Evolutionary conservation across 2,329 filamentous ascomycete species (phyloP).

Genomic region (Venturia oleaginea): DNA sequence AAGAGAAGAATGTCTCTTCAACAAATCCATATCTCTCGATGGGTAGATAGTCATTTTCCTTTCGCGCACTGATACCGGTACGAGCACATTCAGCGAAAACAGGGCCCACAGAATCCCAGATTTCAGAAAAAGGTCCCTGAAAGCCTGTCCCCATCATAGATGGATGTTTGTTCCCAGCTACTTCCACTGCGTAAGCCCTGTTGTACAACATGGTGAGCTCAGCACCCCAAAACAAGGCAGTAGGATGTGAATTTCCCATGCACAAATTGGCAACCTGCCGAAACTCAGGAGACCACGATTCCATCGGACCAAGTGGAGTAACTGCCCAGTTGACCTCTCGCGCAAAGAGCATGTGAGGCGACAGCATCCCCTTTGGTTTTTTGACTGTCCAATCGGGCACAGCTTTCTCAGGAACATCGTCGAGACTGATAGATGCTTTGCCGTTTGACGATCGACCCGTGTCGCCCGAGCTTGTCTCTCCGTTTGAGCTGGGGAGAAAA

Average conservation of each 20-base stretch:
- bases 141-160: constrained; percentile 27
- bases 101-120: constrained; percentile 31
- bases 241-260: constrained; percentile 27
- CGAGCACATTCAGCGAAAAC: constrained; percentile 23
- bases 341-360: constrained; percentile 20
- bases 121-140: constrained; percentile 27
- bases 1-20: constrained; percentile 30
- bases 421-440: constrained; percentile 20
- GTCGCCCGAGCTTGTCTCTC: constrained; percentile 17
- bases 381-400: constrained; percentile 24
- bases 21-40: constrained; percentile 19
- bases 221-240: constrained; percentile 29
- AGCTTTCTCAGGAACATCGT: constrained; percentile 18
- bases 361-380: constrained; percentile 18
- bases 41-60: constrained; percentile 23
- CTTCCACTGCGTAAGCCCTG: constrained; percentile 23
- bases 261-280: constrained; percentile 36
- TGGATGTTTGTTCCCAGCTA: constrained; percentile 28
- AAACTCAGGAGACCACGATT: constrained; percentile 33
- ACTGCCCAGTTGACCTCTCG: constrained; percentile 35
- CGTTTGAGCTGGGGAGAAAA: constrained; percentile 15
- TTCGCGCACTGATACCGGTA: constrained; percentile 23
- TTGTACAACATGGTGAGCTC: constrained; percentile 28
- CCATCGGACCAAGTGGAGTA: constrained; percentile 35
- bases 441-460: constrained; percentile 16